Evolutionary conservation across 1,284 basidiomycete genomes (phyloP).

Genomic region (Ganoderma multipileum): DNA sequence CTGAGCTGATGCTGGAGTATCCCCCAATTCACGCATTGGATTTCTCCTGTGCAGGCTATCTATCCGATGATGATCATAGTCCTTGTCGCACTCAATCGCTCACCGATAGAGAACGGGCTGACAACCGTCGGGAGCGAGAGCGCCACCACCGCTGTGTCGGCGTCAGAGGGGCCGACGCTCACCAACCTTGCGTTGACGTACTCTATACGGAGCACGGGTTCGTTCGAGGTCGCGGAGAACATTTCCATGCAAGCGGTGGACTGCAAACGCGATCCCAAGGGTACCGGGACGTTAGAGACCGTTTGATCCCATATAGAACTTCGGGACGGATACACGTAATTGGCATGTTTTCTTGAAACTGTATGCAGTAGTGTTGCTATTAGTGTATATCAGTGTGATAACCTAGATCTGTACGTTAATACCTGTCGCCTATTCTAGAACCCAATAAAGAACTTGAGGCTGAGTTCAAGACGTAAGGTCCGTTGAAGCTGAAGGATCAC

Average conservation of each 20-base stretch:
- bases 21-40: background rate
- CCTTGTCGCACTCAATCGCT: constrained; percentile 3
- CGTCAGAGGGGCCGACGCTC: background rate
- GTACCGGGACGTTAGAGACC: background rate
- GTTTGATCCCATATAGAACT: background rate
- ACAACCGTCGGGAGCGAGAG: background rate
- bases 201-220: background rate
- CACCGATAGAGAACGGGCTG: background rate
- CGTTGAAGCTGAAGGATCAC: too few relatives aligned
- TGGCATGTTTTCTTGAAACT: background rate
- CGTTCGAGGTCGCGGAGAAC: background rate
- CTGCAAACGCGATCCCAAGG: background rate
- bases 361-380: background rate
- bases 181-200: background rate
- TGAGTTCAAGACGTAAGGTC: background rate
- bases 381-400: background rate
- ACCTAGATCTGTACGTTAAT: background rate
- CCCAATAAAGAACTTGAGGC: background rate
- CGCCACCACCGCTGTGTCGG: background rate
- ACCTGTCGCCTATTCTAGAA: background rate
- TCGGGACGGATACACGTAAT: background rate
- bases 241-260: background rate
- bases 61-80: constrained; percentile 7
- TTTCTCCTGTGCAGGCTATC: background rate
- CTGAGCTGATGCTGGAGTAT: background rate